A percentile compares a stretch with the other conserved stretches of the same genome.
Conservation (phyloP, 2,329 filamentous ascomycete genomes). For the Apiospora rasikravindrae region DNA sequence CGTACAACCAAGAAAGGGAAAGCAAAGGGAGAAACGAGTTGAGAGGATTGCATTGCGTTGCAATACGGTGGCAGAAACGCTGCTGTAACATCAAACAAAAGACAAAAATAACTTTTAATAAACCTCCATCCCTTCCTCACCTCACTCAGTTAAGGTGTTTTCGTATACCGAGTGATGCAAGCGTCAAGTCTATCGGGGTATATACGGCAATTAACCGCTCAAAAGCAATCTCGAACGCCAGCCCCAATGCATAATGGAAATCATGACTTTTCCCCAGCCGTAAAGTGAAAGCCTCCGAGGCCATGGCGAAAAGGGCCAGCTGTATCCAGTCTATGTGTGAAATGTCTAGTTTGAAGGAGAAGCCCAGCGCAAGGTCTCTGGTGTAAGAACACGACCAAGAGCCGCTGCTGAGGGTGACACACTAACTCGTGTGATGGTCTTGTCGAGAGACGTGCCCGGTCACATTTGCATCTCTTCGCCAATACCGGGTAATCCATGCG, state of each 20-base stretch:
- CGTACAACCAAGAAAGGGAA: neutral
- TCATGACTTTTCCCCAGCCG: conserved; percentile 23
- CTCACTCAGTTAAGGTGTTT: conserved; percentile 14
- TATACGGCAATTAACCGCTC: conserved; percentile 14
- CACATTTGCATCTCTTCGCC: conserved; percentile 56
- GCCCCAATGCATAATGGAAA: conserved; percentile 24
- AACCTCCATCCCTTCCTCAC: conserved; percentile 12
- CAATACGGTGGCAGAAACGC: neutral
- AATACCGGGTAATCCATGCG: conserved; percentile 57
- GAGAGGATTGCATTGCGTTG: neutral
- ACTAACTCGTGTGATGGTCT: conserved; percentile 16
- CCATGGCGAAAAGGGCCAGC: conserved; percentile 15
- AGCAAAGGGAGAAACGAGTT: neutral
- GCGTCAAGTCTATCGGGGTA: conserved; percentile 19
- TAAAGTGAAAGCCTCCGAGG: conserved; percentile 1
- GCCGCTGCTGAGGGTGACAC: neutral
- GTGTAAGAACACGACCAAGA: neutral
- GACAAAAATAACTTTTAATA: conserved; percentile 1
- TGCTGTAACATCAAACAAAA: neutral
- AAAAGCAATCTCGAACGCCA: conserved; percentile 23
- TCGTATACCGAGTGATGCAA: conserved; percentile 18
- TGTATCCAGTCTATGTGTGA: conserved; percentile 27
- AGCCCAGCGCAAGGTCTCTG: neutral
- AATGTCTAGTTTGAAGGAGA: conserved; percentile 22
- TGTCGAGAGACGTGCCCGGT: neutral